Conservation (phyloP, 1,284 basidiomycete species). For the Naganishia sp. region DNA sequence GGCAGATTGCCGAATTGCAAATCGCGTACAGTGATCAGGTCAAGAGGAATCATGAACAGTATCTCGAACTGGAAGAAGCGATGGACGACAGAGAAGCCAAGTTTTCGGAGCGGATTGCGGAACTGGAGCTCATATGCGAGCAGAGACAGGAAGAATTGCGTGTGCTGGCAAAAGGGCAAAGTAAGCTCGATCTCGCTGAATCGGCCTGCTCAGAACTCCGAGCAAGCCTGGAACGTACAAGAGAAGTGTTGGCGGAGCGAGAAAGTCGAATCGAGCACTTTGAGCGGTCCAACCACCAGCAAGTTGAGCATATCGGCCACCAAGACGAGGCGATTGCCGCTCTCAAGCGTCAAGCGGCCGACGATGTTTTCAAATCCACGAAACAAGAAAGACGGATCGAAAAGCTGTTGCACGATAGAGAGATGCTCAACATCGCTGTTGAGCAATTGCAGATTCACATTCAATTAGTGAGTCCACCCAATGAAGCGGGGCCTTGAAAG, state of each 20-base stretch:
- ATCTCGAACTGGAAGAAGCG: constrained; percentile 20
- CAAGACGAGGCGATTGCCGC: constrained; percentile 1
- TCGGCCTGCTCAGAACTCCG: neutral
- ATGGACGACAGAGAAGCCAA: constrained; percentile 24
- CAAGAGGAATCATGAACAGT: constrained; percentile 14
- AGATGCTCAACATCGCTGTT: constrained; percentile 23
- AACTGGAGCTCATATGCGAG: constrained; percentile 1
- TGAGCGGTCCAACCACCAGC: neutral
- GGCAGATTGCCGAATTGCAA: constrained; percentile 13
- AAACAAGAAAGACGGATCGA: constrained; percentile 26
- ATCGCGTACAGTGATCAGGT: constrained; percentile 13
- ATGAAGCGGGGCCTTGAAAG: neutral
- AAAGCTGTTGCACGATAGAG: constrained; percentile 17
- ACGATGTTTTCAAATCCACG: constrained; percentile 19
- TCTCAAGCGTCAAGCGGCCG: constrained; percentile 12
- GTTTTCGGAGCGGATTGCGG: constrained; percentile 9
- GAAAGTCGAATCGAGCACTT: neutral
- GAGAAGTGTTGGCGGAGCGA: neutral
- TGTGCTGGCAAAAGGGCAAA: neutral
- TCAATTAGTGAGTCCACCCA: constrained; percentile 7
- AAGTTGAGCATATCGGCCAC: neutral
- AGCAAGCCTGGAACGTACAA: neutral
- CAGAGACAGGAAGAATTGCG: constrained; percentile 1
- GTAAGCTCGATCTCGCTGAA: neutral
- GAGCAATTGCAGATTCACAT: constrained; percentile 28